Evolutionary conservation across 768 basidiomycete species (phyloP).

Genomic region (Auriscalpium orientale): DNA sequence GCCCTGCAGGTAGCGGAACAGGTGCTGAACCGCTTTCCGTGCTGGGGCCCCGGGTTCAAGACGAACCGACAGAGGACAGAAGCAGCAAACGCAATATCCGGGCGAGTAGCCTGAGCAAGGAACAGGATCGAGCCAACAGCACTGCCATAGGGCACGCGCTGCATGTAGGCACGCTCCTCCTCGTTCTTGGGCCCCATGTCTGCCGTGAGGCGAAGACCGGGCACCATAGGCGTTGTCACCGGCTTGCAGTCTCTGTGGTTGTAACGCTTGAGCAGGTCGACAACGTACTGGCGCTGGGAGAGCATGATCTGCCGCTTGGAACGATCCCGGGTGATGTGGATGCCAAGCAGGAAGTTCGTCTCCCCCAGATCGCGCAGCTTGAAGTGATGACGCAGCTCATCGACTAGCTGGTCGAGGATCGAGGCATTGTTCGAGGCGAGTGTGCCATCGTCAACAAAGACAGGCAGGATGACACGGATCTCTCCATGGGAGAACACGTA

Average conservation of each 20-base stretch:
- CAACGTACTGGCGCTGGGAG: slow-evolving; percentile 1
- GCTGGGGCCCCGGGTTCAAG: slow-evolving; percentile 19
- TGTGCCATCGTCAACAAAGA: no score
- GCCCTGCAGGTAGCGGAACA: slow-evolving; percentile 27
- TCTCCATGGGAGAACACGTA: no score
- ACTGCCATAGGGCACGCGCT: background rate
- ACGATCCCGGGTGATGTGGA: background rate
- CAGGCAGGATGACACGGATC: no score
- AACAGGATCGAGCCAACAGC: background rate
- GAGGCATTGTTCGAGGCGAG: no score
- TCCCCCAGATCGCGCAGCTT: slow-evolving; percentile 1
- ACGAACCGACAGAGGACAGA: slow-evolving; percentile 24
- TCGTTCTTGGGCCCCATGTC: background rate
- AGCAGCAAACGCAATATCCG: slow-evolving; percentile 29
- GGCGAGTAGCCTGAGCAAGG: slow-evolving; percentile 19
- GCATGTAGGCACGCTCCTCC: background rate
- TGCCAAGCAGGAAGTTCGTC: background rate
- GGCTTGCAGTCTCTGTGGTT: background rate
- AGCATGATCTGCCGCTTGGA: background rate
- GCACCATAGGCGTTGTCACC: slow-evolving; percentile 1
- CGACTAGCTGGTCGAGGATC: no score
- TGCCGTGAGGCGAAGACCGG: background rate
- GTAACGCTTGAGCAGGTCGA: background rate
- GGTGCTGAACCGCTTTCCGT: slow-evolving; percentile 26
- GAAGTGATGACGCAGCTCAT: background rate